Base-by-base conservation (phyloP, 129 eudicot species). In the Erigeron canadensis region DNA sequence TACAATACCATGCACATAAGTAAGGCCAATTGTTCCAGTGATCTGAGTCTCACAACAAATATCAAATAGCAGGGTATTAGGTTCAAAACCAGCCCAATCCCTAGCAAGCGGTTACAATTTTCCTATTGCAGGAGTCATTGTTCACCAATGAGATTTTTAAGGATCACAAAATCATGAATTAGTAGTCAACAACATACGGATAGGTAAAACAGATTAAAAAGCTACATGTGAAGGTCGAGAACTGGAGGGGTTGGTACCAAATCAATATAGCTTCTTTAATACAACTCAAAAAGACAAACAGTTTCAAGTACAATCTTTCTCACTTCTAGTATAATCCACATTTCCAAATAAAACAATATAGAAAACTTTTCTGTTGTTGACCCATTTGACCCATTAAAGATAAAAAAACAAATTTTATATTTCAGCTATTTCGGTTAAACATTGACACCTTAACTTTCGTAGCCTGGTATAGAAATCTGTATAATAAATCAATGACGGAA, bases 71-170 rank as follows among this genome's bases (percentile, higher is more conserved):
- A 93, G 80, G 11, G 98, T 93, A 70, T 93, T 92, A 11, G 95
- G 96, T 40, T 88, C 98, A 69, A 93, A 74, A 48, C 74, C 81
- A 57, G 98, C 98, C 98, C 98, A 93, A 80, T 93, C 98, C 45
- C 98, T 96, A 60, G 98, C 98, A 63, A 93, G 92, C 5, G 92
- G 85, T 71, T 93, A 93, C 60, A 93, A 65, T 74, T 85, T 87
- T 81, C 89, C 98, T n/a, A 96, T 96, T 65, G 98, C 98, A 70
- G 87, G 94, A 68, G 98, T 89, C n/a, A n/a, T n/a, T n/a, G 77
- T 93, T 93, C 23, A 93, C 98, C 98, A 89, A 86, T 75, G 69
- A 72, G 11, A 74, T 72, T 73, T 63, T 12, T n/a, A 22, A 74
- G 53, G 16, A 38, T 72, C n/a, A n/a, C n/a, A n/a, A n/a, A n/a